phyloP scores from a whole-genome alignment of 73 alveolate species.

The Paramecium biaurelia region DNA sequence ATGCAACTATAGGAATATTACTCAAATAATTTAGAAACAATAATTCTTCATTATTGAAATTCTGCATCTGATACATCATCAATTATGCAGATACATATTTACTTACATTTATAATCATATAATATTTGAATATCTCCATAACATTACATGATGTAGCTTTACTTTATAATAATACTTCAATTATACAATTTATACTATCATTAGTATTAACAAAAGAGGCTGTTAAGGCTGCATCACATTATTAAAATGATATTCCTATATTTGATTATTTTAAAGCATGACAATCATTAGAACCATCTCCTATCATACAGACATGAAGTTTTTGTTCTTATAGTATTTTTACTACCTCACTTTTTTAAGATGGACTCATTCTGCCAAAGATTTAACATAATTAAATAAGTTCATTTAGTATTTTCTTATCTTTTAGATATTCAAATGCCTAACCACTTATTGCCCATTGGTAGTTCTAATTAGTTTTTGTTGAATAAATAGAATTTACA shows the following conservation, averaged over 20 bases:
- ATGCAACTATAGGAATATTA: neutral
- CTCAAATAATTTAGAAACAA: conserved; percentile 2
- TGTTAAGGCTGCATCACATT: conserved; percentile 51
- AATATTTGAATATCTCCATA: neutral
- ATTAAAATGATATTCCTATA: conserved; percentile 34
- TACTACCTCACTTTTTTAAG: conserved; percentile 5
- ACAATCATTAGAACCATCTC: conserved; percentile 59
- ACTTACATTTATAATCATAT: neutral
- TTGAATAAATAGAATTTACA: neutral
- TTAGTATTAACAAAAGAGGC: conserved; percentile 1
- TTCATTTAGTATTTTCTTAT: neutral
- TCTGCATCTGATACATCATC: conserved; percentile 8
- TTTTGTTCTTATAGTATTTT: neutral
- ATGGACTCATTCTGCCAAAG: conserved; percentile 52
- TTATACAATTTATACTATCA: conserved; percentile 31
- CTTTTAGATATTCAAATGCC: neutral
- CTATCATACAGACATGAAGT: conserved; percentile 44
- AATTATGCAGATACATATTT: conserved; percentile 19
- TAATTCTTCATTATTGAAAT: neutral
- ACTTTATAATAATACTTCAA: conserved; percentile 7
- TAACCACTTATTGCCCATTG: neutral
- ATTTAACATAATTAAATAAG: neutral
- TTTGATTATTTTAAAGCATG: conserved; percentile 47
- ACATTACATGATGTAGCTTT: conserved; percentile 2
- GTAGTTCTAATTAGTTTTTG: neutral